Conservation (phyloP, 2,329 filamentous ascomycete species). For the Diaporthe longicolla region DNA sequence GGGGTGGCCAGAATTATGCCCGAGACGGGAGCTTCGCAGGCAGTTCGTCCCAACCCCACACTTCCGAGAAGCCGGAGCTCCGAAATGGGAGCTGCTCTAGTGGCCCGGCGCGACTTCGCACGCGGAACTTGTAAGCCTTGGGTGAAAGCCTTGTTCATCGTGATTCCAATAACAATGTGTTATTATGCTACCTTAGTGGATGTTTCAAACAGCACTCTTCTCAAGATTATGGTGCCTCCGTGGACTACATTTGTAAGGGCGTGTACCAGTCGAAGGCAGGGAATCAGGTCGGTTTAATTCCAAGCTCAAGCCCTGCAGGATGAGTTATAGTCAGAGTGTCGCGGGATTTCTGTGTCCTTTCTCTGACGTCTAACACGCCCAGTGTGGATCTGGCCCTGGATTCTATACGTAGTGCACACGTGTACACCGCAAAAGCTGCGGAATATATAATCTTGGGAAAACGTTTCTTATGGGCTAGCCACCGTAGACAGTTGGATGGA, state of each 20-base stretch:
- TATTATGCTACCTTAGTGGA: background rate
- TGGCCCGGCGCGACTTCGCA: slow-evolving; percentile 24
- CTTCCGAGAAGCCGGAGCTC: slow-evolving; percentile 35
- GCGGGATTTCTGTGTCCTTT: background rate
- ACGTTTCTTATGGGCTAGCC: background rate
- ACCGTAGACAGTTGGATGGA: background rate
- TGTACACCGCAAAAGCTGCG: too few species aligned
- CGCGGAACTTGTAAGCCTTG: background rate
- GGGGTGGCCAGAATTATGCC: slow-evolving; percentile 33
- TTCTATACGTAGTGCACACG: background rate
- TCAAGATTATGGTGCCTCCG: background rate
- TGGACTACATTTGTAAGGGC: background rate
- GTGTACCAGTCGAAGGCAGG: too few species aligned
- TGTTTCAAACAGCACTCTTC: background rate
- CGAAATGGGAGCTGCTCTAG: slow-evolving; percentile 20
- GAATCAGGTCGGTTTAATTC: background rate
- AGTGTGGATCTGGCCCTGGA: background rate
- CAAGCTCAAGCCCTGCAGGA: background rate
- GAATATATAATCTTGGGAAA: background rate
- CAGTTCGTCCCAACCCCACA: background rate
- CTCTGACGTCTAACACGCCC: background rate
- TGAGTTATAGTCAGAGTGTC: background rate
- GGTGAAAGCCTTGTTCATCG: background rate
- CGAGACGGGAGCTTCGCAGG: slow-evolving; percentile 15
- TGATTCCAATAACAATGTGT: background rate